A percentile compares a stretch with the other conserved stretches of the same genome.
These are phyloP conservation scores for Erigeron philadelphicus DNA, from an alignment of 140 eudicot species.

Conservation along the genomic window DNA sequence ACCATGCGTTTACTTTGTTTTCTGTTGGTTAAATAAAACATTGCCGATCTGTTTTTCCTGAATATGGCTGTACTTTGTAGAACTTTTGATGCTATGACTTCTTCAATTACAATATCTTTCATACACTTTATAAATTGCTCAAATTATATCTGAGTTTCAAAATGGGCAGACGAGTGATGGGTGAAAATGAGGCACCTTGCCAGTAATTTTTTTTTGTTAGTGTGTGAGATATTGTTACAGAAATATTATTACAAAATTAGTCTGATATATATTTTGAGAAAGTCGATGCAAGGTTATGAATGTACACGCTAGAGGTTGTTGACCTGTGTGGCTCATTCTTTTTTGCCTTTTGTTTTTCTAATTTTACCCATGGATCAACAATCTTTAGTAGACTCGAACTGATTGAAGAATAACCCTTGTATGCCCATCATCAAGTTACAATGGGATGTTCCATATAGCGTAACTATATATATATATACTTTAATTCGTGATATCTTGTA, in stretches of 20 bases:
- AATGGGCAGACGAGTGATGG: not conserved
- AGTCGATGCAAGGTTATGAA: not conserved
- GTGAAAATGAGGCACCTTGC: not conserved
- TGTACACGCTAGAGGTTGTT: not conserved
- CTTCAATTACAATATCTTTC: too few species aligned
- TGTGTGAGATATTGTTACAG: not conserved
- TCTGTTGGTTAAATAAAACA: too few species aligned
- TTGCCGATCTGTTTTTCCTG: too few species aligned
- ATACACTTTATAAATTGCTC: too few species aligned
- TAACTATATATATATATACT: not conserved
- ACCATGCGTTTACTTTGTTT: too few species aligned
- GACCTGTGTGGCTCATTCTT: not conserved
- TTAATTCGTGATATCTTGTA: not conserved
- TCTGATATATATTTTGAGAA: not conserved
- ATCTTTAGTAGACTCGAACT: slow-evolving; percentile 2
- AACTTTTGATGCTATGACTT: too few species aligned
- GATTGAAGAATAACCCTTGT: not conserved
- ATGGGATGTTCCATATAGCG: not conserved
- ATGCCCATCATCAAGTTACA: not conserved
- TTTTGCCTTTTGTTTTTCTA: not conserved
- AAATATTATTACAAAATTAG: not conserved
- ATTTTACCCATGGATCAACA: not conserved
- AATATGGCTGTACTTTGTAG: too few species aligned
- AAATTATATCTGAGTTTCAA: not conserved
- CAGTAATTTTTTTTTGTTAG: not conserved